Conservation (phyloP, 2,329 filamentous ascomycete species). For the Apiospora rasikravindrae region DNA sequence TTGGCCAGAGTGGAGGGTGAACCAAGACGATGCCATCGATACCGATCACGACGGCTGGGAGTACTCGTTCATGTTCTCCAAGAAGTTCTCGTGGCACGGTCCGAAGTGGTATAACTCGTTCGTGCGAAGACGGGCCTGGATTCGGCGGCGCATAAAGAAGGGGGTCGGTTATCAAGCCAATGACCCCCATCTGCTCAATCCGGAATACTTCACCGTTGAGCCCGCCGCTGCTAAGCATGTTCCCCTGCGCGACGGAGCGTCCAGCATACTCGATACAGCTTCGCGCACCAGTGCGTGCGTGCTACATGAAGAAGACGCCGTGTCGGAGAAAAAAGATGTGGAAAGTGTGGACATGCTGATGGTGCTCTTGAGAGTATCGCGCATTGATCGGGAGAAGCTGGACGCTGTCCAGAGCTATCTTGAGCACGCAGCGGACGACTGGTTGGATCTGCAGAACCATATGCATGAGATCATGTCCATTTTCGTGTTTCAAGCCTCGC, state of each 20-base stretch:
- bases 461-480: slow-evolving; percentile 87
- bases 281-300: slow-evolving; percentile 38
- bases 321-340: slow-evolving; percentile 50
- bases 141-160: slow-evolving; percentile 77
- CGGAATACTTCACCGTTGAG: slow-evolving; percentile 81
- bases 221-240: slow-evolving; percentile 52
- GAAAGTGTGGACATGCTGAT: slow-evolving; percentile 72
- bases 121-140: slow-evolving; percentile 88
- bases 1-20: slow-evolving; percentile 68
- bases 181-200: slow-evolving; percentile 70
- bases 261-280: slow-evolving; percentile 40
- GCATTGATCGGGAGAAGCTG: slow-evolving; percentile 91
- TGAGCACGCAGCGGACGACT: slow-evolving; percentile 74
- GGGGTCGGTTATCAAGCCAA: slow-evolving; percentile 47
- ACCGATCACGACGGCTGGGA: slow-evolving; percentile 91
- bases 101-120: slow-evolving; percentile 94
- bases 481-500: slow-evolving; percentile 88
- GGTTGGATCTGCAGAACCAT: slow-evolving; percentile 74
- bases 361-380: slow-evolving; percentile 67
- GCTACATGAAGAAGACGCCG: slow-evolving; percentile 37
- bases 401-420: slow-evolving; percentile 83
- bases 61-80: slow-evolving; percentile 87
- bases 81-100: slow-evolving; percentile 82
- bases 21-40: slow-evolving; percentile 73
- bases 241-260: slow-evolving; percentile 46